Base-by-base conservation (phyloP, 805 yeast species). In the Nakazawaea holstii region DNA sequence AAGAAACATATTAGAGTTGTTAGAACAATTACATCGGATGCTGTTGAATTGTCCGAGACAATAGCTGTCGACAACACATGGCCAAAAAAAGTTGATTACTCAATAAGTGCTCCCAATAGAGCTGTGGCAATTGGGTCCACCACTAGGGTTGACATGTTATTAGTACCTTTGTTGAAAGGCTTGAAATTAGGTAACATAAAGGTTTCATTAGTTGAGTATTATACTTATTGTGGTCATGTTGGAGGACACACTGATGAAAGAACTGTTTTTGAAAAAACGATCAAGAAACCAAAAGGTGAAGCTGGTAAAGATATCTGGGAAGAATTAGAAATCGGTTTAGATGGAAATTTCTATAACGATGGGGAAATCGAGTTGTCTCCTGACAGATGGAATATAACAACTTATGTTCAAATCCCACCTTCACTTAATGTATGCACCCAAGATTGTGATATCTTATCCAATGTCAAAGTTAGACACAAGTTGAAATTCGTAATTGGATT, bases 11-110 rank as follows among this genome's bases (percentile, higher is more conserved):
- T 94, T 2, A 79, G 96, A 51, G 81, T 94, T 8, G 79, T 94
- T 9, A 76, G 99, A 57, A 92, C 98, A 0, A 67, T 92, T 50
- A 82, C 96, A 1, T 78, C 95, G 0, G 98, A 92, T 62, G 77
- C 95, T 1, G 77, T 87, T 3, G 98, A 94, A 57, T 70, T 90
- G 24, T 76, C 95, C 0, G 97, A 92, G 63, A 88, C 98, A 0
- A 87, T 91, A 56, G 87, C 95, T 0, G 95, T 92, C 30, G 96
- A 90, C 59, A 92, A 92, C 61, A 83, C 91, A 1, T 92, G 98
- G 98, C 97, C 98, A 2, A 71, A 81, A 40, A 94, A 94, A 61
- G 88, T 92, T 30, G 97, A 92, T 59, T 92, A 92, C 62, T 77
- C 89, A 2, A 80, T 94, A 50, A 84, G 87, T 45, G 82, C 87